phyloP scores from a whole-genome alignment of 2,329 filamentous ascomycete genomes.

The Fusarium fujikuroi region DNA sequence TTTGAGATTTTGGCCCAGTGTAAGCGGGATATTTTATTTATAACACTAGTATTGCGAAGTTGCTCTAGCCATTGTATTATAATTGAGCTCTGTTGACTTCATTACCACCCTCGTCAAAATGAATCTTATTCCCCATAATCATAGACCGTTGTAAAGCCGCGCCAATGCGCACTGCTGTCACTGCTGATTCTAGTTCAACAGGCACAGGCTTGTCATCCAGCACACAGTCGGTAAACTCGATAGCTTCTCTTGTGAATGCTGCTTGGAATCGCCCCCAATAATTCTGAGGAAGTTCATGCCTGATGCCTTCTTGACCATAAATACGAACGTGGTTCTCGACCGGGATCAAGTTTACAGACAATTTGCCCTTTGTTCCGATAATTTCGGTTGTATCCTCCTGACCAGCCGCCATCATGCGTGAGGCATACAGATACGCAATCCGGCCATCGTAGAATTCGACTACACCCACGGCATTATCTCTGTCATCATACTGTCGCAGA shows the following conservation, averaged over 20 bases:
- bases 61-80: background rate
- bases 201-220: slow-evolving; percentile 66
- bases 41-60: no score
- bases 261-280: slow-evolving; percentile 72
- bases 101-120: slow-evolving; percentile 59
- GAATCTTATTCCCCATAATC: slow-evolving; percentile 65
- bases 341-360: slow-evolving; percentile 67
- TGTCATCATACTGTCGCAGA: slow-evolving; percentile 43
- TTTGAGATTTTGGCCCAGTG: fast-evolving
- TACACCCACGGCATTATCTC: slow-evolving; percentile 58
- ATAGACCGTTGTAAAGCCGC: slow-evolving; percentile 67
- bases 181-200: slow-evolving; percentile 66
- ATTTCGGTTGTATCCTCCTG: slow-evolving; percentile 76
- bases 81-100: slow-evolving; percentile 6
- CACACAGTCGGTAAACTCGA: slow-evolving; percentile 70
- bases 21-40: background rate
- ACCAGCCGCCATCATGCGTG: slow-evolving; percentile 74
- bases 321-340: slow-evolving; percentile 64
- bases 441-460: slow-evolving; percentile 73
- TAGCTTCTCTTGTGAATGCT: slow-evolving; percentile 71
- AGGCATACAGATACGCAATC: slow-evolving; percentile 72
- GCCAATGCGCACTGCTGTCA: slow-evolving; percentile 70
- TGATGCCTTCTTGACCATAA: slow-evolving; percentile 59
- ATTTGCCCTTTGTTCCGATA: slow-evolving; percentile 72
- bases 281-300: slow-evolving; percentile 67